Evolutionary conservation across 140 eudicot genomes (phyloP), one percentile per base, ranked within the genome.

Genomic region (Stevia rebaudiana): DNA sequence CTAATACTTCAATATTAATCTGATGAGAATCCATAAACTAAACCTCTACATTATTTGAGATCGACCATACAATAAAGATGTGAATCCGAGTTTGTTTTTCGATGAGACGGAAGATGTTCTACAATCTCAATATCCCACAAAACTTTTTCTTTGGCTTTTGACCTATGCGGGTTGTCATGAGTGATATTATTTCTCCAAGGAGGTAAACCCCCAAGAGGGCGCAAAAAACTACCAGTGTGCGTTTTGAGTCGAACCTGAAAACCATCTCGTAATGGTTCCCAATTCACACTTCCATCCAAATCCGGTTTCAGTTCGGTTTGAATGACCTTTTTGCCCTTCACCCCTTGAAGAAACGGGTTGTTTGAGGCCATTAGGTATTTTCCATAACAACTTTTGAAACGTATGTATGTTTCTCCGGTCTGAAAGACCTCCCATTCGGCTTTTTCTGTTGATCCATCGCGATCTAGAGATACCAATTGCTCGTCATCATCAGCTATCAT

Each of bases 111-210:
- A 52, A 76, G 74, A 21, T 25, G 31, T 79, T 86, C 89, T 13
- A 78, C 83, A 11, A 79, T 69, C 23, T 86, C 88, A 36, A 86
- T 78, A 47, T 70, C 86, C 91, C 95, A 86, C 76, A 86, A 70
- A n/a, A 83, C 25, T 60, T 78, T 80, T 11, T 80, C 85, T 33
- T 36, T 58, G 0, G 91, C 69, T 28, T 49, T 70, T 1, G 24
- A 22, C 28, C 76, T 63, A 59, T 65, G 83, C 5, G 88, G 85
- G 15, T 44, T 64, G 24, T 83, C 95, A 50, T 83, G 95, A 0
- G 95, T 83, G 0, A 86, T 78, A 3, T 84, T 73, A 65, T 86
- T 81, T 53, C 91, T 75, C 91, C 85, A 86, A 0, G 95, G 95
- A 0, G 87, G 95, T 4, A 81, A 44, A 9, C 95, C 88, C 0